These are phyloP conservation scores for Trichoderma afroharzianum DNA, from an alignment of 2,329 filamentous ascomycete species.

Conservation along the genomic window DNA sequence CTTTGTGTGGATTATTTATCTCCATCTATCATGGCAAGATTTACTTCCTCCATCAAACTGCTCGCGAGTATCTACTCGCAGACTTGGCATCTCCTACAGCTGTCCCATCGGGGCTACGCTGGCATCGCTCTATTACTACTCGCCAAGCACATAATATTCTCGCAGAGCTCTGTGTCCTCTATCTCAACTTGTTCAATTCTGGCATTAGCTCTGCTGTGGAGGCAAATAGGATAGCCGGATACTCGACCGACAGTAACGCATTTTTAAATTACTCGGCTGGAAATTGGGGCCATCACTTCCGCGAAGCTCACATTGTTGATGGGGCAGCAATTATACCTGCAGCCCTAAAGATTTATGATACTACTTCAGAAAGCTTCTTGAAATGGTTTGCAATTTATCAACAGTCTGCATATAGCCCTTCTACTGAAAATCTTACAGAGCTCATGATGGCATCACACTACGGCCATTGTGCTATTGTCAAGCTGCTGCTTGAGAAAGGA, in stretches of 20 bases:
- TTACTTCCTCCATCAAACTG: background rate
- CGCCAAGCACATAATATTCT: background rate
- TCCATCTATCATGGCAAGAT: background rate
- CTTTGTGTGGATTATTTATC: background rate
- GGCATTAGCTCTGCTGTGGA: fast-evolving
- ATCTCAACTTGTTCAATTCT: background rate
- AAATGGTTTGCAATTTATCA: background rate
- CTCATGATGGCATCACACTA: background rate
- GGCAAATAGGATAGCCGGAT: fast-evolving
- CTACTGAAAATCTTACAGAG: background rate
- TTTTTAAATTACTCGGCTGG: background rate
- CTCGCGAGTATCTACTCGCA: background rate
- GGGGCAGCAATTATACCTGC: fast-evolving
- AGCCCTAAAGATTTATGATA: fast-evolving
- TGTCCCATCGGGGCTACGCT: background rate
- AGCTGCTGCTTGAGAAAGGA: background rate
- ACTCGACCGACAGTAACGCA: background rate
- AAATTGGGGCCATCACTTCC: background rate
- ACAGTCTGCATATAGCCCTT: too few relatives aligned
- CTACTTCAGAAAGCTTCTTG: background rate
- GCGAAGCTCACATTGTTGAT: fast-evolving
- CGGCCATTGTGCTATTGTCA: background rate
- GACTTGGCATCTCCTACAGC: background rate
- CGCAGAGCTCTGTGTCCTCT: background rate
- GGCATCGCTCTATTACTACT: background rate